Conservation (phyloP, 2,329 filamentous ascomycete genomes). For the Pseudogymnoascus sp. region DNA sequence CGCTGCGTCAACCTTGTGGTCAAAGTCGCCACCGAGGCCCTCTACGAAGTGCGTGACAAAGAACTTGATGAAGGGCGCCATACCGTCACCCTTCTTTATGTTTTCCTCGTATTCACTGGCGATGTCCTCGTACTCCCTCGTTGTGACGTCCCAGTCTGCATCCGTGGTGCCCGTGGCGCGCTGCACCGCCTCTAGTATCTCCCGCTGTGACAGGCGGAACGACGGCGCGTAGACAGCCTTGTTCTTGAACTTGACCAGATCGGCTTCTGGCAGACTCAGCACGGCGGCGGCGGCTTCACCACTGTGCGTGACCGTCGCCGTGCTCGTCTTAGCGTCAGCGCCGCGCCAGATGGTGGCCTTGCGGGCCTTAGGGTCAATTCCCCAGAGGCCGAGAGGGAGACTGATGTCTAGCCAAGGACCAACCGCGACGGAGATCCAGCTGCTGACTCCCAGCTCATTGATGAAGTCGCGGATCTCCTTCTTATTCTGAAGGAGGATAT, state of each 20-base stretch:
- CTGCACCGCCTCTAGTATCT: constrained; percentile 35
- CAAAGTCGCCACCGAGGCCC: not conserved
- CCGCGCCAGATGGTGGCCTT: constrained; percentile 44
- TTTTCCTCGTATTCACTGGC: not conserved
- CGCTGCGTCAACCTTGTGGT: not conserved
- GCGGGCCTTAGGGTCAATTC: constrained; percentile 41
- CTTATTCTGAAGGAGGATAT: constrained; percentile 15
- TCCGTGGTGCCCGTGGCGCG: constrained; percentile 21
- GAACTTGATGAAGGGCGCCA: constrained; percentile 3
- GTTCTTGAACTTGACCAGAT: constrained; percentile 35
- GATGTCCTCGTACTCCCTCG: not conserved
- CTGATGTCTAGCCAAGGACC: constrained; percentile 49
- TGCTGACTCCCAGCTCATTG: constrained; percentile 30
- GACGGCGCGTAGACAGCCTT: constrained; percentile 35
- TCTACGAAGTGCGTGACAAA: constrained; percentile 4
- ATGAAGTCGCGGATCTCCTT: constrained; percentile 30
- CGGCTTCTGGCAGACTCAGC: constrained; percentile 33
- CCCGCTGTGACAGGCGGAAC: constrained; percentile 41
- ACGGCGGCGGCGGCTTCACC: constrained; percentile 46
- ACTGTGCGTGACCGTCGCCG: constrained; percentile 42
- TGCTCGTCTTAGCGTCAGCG: constrained; percentile 35
- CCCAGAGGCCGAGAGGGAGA: constrained; percentile 35
- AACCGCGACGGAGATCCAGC: constrained; percentile 34
- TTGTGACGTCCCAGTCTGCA: constrained; percentile 19
- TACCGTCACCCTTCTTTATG: constrained; percentile 1